Evolutionary conservation across 176 grass and related monocot species (phyloP).

Genomic region (Oryza australiensis): DNA sequence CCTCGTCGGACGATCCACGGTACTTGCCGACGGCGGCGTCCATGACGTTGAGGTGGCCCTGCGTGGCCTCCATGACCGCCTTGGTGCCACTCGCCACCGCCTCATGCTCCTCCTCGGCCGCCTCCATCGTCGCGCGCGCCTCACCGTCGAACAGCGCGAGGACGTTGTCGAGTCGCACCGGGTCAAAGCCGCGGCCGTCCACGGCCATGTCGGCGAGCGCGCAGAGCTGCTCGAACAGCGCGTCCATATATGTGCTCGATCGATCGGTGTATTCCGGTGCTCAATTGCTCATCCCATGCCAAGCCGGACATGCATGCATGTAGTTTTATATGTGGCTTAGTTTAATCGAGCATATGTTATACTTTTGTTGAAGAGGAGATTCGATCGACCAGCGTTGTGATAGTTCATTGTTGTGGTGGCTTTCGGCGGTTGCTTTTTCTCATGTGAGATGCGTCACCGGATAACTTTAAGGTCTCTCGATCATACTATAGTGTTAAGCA

Average conservation of each 20-base stretch:
- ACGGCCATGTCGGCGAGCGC: conserved; percentile 33
- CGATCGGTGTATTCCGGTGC: too few species aligned
- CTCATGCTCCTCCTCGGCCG: conserved; percentile 26
- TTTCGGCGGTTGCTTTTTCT: conserved; percentile 21
- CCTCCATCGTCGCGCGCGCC: conserved; percentile 24
- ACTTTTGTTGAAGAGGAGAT: conserved; percentile 12
- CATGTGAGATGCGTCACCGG: not conserved
- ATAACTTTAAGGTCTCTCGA: not conserved
- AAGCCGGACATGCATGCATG: not conserved
- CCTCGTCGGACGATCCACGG: conserved; percentile 10
- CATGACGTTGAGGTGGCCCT: conserved; percentile 41
- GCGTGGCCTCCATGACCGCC: conserved; percentile 4
- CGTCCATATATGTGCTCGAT: conserved; percentile 21
- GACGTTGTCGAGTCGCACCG: conserved; percentile 30
- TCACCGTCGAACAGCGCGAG: conserved; percentile 49
- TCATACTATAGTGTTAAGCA: too few species aligned
- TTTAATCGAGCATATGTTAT: not conserved
- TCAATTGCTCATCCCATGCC: not conserved
- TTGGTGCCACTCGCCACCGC: conserved; percentile 24
- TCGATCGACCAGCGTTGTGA: not conserved
- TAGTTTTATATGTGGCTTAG: not conserved
- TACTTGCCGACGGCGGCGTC: conserved; percentile 32
- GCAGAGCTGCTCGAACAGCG: conserved; percentile 51
- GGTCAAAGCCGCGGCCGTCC: conserved; percentile 31
- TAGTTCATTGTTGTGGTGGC: not conserved